Conservation (phyloP, 495 filamentous ascomycete genomes). For the Lasiosphaeria miniovina region DNA sequence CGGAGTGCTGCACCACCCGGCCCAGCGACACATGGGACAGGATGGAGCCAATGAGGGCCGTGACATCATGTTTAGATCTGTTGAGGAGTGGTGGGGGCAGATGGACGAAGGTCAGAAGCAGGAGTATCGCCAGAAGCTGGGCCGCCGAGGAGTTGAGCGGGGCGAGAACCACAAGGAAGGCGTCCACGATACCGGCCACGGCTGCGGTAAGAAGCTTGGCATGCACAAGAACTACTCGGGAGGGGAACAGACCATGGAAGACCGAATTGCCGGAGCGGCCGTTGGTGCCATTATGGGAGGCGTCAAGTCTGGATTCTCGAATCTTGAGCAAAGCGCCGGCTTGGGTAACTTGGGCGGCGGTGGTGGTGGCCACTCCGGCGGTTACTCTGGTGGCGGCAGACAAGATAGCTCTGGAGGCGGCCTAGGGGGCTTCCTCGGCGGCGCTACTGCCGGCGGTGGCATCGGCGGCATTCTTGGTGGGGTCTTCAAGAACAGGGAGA, state of each 20-base stretch:
- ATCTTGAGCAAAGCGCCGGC: conserved; percentile 22
- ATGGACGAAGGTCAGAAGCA: conserved; percentile 59
- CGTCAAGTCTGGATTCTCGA: conserved; percentile 40
- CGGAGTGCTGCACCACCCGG: conserved; percentile 86
- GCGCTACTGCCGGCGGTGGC: conserved; percentile 26
- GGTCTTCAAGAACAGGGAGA: conserved; percentile 40
- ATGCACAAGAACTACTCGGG: conserved; percentile 44
- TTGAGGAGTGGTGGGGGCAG: conserved; percentile 75
- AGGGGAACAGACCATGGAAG: conserved; percentile 37
- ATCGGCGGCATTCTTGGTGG: conserved; percentile 46
- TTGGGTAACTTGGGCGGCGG: conserved; percentile 16
- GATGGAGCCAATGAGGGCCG: conserved; percentile 74
- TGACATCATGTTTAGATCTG: conserved; percentile 68
- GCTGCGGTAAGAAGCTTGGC: conserved; percentile 62
- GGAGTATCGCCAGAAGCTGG: conserved; percentile 66
- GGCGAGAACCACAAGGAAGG: conserved; percentile 83
- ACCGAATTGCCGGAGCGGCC: conserved; percentile 43
- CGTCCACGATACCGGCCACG: conserved; percentile 79
- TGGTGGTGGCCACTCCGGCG: conserved; percentile 14
- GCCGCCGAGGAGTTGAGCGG: conserved; percentile 67
- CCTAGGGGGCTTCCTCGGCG: conserved; percentile 2
- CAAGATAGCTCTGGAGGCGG: conserved; percentile 19
- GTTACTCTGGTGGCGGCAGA: conserved; percentile 10
- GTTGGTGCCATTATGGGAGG: conserved; percentile 47
- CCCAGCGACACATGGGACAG: conserved; percentile 63